Evolutionary conservation across 331 rosid genomes (phyloP).

Genomic region (Spiraea crenata): DNA sequence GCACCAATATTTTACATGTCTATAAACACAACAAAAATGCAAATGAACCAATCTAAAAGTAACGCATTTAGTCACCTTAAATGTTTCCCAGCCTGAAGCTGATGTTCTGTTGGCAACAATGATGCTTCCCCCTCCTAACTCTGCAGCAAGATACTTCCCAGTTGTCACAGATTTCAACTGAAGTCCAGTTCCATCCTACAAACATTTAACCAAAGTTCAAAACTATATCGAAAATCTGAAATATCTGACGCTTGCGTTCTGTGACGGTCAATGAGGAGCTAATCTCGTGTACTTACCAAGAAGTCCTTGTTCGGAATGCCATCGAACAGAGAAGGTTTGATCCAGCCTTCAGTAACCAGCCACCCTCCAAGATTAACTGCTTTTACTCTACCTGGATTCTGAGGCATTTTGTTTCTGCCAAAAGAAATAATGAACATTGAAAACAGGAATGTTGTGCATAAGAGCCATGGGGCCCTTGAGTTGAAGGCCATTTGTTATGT

Average conservation of each 20-base stretch:
- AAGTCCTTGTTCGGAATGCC: slow-evolving; percentile 73
- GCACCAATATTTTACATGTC: background rate
- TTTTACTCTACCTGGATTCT: slow-evolving; percentile 25
- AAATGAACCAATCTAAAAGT: background rate
- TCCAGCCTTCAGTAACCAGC: slow-evolving; percentile 85
- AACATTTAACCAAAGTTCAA: too few species aligned
- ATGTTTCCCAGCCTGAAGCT: slow-evolving; percentile 78
- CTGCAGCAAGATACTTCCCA: slow-evolving; percentile 55
- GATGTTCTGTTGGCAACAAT: slow-evolving; percentile 57
- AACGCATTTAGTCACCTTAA: slow-evolving; percentile 26
- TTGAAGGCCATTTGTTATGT: slow-evolving; percentile 21
- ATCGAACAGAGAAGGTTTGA: slow-evolving; percentile 76
- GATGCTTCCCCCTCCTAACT: slow-evolving; percentile 63
- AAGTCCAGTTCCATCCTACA: slow-evolving; percentile 68
- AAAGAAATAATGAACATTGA: slow-evolving; percentile 8
- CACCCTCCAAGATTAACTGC: slow-evolving; percentile 83
- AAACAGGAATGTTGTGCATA: slow-evolving; percentile 20
- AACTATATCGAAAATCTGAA: background rate
- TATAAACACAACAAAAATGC: background rate
- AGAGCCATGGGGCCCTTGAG: slow-evolving; percentile 19
- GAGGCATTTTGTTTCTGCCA: slow-evolving; percentile 12
- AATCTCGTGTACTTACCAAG: slow-evolving; percentile 36
- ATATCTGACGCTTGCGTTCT: too few species aligned
- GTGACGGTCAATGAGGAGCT: too few species aligned
- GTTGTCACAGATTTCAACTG: slow-evolving; percentile 66